Base-by-base conservation (phyloP, 2,329 filamentous ascomycete species). In the Lithohypha guttulata region DNA sequence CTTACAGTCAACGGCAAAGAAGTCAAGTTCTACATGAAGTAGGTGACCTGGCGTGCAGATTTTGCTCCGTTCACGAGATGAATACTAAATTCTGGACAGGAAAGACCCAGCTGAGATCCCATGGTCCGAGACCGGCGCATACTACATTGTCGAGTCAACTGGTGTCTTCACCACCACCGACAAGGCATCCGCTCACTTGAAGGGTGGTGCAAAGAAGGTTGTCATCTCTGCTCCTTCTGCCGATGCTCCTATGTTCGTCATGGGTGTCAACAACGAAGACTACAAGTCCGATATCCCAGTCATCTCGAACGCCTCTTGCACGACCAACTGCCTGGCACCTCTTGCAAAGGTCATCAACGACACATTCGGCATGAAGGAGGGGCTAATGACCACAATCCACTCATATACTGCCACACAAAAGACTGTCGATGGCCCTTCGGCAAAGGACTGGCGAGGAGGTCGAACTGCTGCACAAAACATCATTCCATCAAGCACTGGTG, bases 391-490 rank as follows among this genome's bases (percentile, higher is more conserved):
- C 71, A 98, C 91, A 55, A 79, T 96, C 67, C 91, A 98, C 82
- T 95, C 91, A 59, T 96, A 96, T 82, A 96, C 91, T 58, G 91
- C 91, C 60, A 96, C 91, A 66, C 91, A 96, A 77, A 95, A 95
- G 84, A 94, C 87, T 59, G 91, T 96, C 59, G 91, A 98, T 61
- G 91, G 86, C 63, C 91, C 91, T 62, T 96, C 91, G 52, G 74
- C 72, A 68, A 98, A 98, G 84, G 91, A 96, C 76, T 98, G 89
- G 89, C 83, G 89, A 71, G 91, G 91, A 79, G 91, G 91, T 68
- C 91, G 91, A 73, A 87, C 84, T 58, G 91, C 91, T 71, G 91
- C 91, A 62, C 84, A 93, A 77, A 96, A 98, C 82, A 96, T 96
- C 77, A 96, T 98, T 62, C 91, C 91, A 69, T 85, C 79, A 75